These are phyloP conservation scores for Pestalotiopsis sp. DNA, from an alignment of 2,329 filamentous ascomycete species.

Conservation along the genomic window DNA sequence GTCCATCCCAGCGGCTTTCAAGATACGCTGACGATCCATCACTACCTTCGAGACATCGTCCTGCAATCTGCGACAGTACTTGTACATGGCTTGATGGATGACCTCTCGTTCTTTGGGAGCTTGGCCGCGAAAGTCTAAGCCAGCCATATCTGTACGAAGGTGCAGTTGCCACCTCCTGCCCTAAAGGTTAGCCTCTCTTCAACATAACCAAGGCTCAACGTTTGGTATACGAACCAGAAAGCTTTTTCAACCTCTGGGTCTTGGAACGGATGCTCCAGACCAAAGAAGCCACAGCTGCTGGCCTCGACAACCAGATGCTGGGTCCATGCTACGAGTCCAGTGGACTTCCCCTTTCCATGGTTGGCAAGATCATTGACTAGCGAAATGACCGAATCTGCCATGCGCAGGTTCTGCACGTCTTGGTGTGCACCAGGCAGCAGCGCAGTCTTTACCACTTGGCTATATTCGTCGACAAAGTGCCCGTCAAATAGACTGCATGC, in stretches of 20 bases:
- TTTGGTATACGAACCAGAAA: background rate
- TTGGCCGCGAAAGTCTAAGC: background rate
- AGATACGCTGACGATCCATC: background rate
- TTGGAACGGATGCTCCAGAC: conserved; percentile 11
- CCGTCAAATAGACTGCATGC: conserved; percentile 5
- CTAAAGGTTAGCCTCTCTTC: too few relatives aligned
- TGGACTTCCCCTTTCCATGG: background rate
- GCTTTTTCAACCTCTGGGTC: background rate
- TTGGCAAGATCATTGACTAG: background rate
- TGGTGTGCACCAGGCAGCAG: conserved; percentile 11
- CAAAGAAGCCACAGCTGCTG: conserved; percentile 14
- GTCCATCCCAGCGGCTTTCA: background rate
- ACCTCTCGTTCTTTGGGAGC: background rate
- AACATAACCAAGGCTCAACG: too few relatives aligned
- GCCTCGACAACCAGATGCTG: conserved; percentile 14
- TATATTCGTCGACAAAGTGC: conserved; percentile 4
- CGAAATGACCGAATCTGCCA: conserved; percentile 6
- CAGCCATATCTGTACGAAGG: background rate
- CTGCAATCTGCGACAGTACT: background rate
- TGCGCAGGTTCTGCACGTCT: conserved; percentile 10
- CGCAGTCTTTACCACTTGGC: conserved; percentile 2
- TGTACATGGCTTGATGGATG: background rate
- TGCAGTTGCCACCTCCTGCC: background rate
- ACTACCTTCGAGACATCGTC: background rate
- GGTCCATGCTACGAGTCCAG: conserved; percentile 12